These are phyloP conservation scores for Wallacemonas sp. DNA, from an alignment of 208 protist genomes.

Conservation along the genomic window DNA sequence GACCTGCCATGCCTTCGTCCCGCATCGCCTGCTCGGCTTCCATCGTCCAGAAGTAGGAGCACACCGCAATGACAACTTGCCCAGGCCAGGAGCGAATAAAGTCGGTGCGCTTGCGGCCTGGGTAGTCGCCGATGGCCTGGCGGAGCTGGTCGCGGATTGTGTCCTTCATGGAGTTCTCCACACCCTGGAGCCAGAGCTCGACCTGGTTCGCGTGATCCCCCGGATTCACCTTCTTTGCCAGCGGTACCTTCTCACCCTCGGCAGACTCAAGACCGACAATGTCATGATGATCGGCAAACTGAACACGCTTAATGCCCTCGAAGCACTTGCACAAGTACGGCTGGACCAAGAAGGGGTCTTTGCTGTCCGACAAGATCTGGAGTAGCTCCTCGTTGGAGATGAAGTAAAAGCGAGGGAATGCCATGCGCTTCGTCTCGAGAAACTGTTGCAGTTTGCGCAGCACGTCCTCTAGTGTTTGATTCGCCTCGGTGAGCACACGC, in stretches of 20 bases:
- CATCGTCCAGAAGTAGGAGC: conserved; percentile 93
- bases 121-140: conserved; percentile 87
- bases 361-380: conserved; percentile 96
- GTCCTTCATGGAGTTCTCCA: conserved; percentile 93
- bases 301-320: conserved; percentile 93
- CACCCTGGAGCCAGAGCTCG: conserved; percentile 94
- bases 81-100: conserved; percentile 94
- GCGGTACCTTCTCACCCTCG: conserved; percentile 88
- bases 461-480: conserved; percentile 95
- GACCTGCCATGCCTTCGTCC: conserved; percentile 77
- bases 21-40: conserved; percentile 92
- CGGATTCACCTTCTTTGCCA: conserved; percentile 85
- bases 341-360: conserved; percentile 95
- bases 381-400: conserved; percentile 95
- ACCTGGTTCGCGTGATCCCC: conserved; percentile 90
- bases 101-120: conserved; percentile 63
- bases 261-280: conserved; percentile 92
- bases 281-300: conserved; percentile 91
- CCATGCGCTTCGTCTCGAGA: conserved; percentile 97
- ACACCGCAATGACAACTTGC: conserved; percentile 92
- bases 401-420: conserved; percentile 98
- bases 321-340: conserved; percentile 97
- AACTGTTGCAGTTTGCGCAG: conserved; percentile 98
- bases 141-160: conserved; percentile 84
- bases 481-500: conserved; percentile 87